Evolutionary conservation across 352 stramenopile genomes (phyloP).

Genomic region (Globisporangium spinosum): DNA sequence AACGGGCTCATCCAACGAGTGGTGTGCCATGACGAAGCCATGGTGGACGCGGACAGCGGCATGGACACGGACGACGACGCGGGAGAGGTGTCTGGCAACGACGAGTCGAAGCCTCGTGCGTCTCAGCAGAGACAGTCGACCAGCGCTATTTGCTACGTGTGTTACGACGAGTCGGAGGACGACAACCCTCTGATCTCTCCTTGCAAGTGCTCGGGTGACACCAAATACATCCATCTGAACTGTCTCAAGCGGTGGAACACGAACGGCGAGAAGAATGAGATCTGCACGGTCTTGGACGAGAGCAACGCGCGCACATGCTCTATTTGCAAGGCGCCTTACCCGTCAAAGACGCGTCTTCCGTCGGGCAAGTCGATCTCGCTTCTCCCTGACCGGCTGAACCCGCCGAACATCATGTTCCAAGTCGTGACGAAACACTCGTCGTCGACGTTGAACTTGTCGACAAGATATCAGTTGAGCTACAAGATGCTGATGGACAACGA

Average conservation of each 20-base stretch:
- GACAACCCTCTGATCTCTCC: constrained; percentile 92
- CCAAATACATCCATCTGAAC: constrained; percentile 94
- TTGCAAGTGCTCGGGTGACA: constrained; percentile 94
- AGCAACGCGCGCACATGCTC: constrained; percentile 81
- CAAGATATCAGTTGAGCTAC: constrained; percentile 84
- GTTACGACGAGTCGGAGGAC: constrained; percentile 83
- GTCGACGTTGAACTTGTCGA: constrained; percentile 81
- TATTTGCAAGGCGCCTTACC: constrained; percentile 85
- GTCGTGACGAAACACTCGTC: constrained; percentile 87
- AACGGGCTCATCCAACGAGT: constrained; percentile 80
- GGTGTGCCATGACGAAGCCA: constrained; percentile 74
- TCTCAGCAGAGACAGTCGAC: constrained; percentile 74
- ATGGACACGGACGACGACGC: constrained; percentile 85
- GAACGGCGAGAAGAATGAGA: constrained; percentile 88
- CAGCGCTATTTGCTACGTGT: constrained; percentile 84
- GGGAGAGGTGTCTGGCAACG: constrained; percentile 79
- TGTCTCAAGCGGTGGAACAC: constrained; percentile 95
- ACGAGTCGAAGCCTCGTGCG: constrained; percentile 72
- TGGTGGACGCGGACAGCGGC: constrained; percentile 76
- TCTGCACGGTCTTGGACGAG: constrained; percentile 83
- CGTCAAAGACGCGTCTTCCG: constrained; percentile 70
- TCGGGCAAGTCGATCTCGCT: constrained; percentile 75
- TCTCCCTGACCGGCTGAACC: constrained; percentile 63
- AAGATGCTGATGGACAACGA: constrained; percentile 92
- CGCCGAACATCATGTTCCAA: constrained; percentile 86